Base-by-base conservation (phyloP, 1,284 basidiomycete genomes). In the Singerocomus inundabilis region DNA sequence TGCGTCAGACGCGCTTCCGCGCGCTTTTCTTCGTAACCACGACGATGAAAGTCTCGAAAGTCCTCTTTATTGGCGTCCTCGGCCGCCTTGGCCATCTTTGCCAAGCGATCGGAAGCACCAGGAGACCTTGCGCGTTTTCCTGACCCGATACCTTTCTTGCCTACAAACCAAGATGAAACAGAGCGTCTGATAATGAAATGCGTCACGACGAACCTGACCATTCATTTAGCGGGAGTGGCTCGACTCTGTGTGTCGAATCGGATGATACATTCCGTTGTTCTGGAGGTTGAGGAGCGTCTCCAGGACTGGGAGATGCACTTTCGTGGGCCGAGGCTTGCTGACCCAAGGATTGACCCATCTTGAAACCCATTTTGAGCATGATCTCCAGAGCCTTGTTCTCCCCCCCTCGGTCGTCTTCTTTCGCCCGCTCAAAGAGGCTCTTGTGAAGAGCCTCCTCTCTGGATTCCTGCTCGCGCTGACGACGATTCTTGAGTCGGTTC, bases 331-430 rank as follows among this genome's bases (percentile, higher is more conserved):
- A 55, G 41, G 47, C 61, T 4, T 61, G 58, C 57, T 67, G 74
- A 5, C 90, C 90, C 32, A 92, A 75, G 3, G 87, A 73, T 65
- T 89, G 80, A 12, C 90, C 90, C 3, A 86, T 82, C 70, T 85
- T 85, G 71, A 90, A 91, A 2, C 90, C 90, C 89, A 91, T 91
- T 72, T 87, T 91, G 77, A 88, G 81, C 89, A 92, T 92, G 75
- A 92, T 91, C 10, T 79, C 78, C 48, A 91, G 72, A 5, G 89
- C 88, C 66, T 90, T 92, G 70, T 79, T 90, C 69, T 76, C 49
- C 18, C 54, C 72, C 2, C 58, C 59, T 45, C 64, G 71, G 53
- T 78, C 75, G 48, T 86, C 84, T 63, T 87, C 84, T 61, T 79
- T 76, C 18, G 84, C 88, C 33, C 80, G 76, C 59, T 89, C 84